phyloP scores from a whole-genome alignment of 345 rosid species.

The Abelmoschus esculentus region DNA sequence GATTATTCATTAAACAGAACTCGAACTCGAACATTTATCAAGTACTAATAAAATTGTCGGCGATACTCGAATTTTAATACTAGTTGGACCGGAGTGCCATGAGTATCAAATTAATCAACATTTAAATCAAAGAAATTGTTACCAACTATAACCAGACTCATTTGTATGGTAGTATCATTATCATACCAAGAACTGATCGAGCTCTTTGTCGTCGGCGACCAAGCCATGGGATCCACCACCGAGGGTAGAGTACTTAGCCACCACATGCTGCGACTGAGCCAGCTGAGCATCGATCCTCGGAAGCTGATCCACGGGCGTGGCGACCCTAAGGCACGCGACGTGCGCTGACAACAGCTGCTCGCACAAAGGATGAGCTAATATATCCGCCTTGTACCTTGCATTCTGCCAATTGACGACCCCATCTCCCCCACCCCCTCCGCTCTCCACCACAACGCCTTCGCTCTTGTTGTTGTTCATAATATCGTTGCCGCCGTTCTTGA shows the following conservation, averaged over 20 bases:
- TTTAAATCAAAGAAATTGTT: too few relatives aligned
- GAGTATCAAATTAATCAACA: too few relatives aligned
- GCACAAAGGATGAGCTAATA: conserved; percentile 81
- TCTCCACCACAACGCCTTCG: conserved; percentile 37
- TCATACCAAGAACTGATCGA: conserved; percentile 96
- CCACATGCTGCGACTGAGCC: conserved; percentile 93
- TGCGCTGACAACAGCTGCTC: conserved; percentile 91
- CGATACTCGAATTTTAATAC: too few relatives aligned
- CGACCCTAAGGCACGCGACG: conserved; percentile 82
- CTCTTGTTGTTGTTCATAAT: conserved; percentile 31
- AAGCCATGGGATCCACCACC: conserved; percentile 46
- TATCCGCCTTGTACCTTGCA: conserved; percentile 83
- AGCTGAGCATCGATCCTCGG: conserved; percentile 96
- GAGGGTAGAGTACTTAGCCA: conserved; percentile 71
- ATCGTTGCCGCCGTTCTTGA: conserved; percentile 29
- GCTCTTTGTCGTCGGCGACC: conserved; percentile 82
- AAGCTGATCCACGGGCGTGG: conserved; percentile 91
- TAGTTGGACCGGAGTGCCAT: too few relatives aligned
- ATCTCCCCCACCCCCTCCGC: conserved; percentile 29
- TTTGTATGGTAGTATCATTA: neutral
- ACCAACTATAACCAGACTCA: too few relatives aligned
- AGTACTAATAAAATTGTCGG: too few relatives aligned
- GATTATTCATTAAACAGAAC: too few relatives aligned
- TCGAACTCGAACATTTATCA: too few relatives aligned
- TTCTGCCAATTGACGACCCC: conserved; percentile 77